Conservation (phyloP, 2,329 filamentous ascomycete genomes). For the Aspergillus cejpii region DNA sequence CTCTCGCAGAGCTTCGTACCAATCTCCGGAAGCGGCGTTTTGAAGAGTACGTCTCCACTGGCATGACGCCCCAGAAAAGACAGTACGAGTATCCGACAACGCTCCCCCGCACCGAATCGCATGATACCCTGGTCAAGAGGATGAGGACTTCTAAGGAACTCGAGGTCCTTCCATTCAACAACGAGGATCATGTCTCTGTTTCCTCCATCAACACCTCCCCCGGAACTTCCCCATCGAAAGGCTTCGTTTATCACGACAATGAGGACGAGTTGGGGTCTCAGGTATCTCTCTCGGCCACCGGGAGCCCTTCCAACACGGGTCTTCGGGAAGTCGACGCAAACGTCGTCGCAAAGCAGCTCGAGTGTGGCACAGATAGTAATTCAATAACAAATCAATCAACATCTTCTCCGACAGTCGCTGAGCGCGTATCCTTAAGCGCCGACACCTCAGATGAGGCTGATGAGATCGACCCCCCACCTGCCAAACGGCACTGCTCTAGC, state of each 20-base stretch:
- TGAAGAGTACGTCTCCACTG: conserved; percentile 76
- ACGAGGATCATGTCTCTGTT: conserved; percentile 20
- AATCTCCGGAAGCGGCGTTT: conserved; percentile 60
- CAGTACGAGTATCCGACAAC: conserved; percentile 73
- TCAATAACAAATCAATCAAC: conserved; percentile 6
- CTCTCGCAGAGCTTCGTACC: conserved; percentile 64
- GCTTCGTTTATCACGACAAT: conserved; percentile 48
- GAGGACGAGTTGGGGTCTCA: conserved; percentile 34
- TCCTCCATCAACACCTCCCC: conserved; percentile 17
- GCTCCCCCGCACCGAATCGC: conserved; percentile 67
- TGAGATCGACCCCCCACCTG: conserved; percentile 20
- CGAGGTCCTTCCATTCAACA: conserved; percentile 27
- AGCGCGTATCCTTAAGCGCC: conserved; percentile 5
- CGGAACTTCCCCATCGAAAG: conserved; percentile 44
- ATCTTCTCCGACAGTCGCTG: neutral
- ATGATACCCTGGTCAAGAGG: conserved; percentile 51
- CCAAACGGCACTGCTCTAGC: conserved; percentile 28
- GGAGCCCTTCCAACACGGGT: conserved; percentile 36
- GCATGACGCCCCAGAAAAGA: conserved; percentile 73
- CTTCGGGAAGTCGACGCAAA: conserved; percentile 50
- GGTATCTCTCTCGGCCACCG: conserved; percentile 23
- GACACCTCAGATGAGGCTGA: conserved; percentile 17
- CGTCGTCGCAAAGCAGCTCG: conserved; percentile 34
- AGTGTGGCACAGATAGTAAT: conserved; percentile 17
- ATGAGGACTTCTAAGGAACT: conserved; percentile 41